Percentiles rank a stretch among this genome's conserved stretches.
These are phyloP conservation scores for Gossypium anomalum DNA, from an alignment of 345 rosid species.

Conservation along the genomic window DNA sequence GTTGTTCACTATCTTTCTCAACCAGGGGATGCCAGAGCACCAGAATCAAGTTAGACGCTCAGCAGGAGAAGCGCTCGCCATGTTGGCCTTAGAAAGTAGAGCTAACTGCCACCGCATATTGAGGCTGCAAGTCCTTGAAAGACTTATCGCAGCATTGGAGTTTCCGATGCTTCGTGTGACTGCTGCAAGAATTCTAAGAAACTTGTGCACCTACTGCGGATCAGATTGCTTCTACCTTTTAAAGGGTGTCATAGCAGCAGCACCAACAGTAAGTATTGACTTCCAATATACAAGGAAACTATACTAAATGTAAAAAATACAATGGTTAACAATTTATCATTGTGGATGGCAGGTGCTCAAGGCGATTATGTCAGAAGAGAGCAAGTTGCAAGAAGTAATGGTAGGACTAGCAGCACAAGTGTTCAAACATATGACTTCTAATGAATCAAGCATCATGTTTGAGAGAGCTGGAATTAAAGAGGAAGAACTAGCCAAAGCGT, in stretches of 20 bases:
- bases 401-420: conserved; percentile 57
- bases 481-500: conserved; percentile 39
- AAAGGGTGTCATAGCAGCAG: conserved; percentile 49
- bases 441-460: conserved; percentile 45
- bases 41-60: conserved; percentile 53
- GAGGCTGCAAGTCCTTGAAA: conserved; percentile 42
- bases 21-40: conserved; percentile 24
- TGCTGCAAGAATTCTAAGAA: conserved; percentile 73
- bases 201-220: conserved; percentile 54
- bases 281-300: background rate
- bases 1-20: conserved; percentile 65
- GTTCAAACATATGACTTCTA: conserved; percentile 51
- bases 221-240: conserved; percentile 48
- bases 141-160: conserved; percentile 55
- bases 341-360: conserved; percentile 52
- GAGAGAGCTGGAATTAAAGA: conserved; percentile 42
- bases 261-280: conserved; percentile 53
- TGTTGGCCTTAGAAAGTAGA: conserved; percentile 77
- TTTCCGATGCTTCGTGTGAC: conserved; percentile 50
- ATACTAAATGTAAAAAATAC: background rate
- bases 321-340: background rate
- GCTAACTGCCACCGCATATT: conserved; percentile 61
- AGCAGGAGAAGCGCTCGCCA: conserved; percentile 86
- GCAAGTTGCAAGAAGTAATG: conserved; percentile 90
- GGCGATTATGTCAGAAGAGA: conserved; percentile 54